phyloP scores from a whole-genome alignment of 1,139 yeast species.

The Taphrina sp. region DNA sequence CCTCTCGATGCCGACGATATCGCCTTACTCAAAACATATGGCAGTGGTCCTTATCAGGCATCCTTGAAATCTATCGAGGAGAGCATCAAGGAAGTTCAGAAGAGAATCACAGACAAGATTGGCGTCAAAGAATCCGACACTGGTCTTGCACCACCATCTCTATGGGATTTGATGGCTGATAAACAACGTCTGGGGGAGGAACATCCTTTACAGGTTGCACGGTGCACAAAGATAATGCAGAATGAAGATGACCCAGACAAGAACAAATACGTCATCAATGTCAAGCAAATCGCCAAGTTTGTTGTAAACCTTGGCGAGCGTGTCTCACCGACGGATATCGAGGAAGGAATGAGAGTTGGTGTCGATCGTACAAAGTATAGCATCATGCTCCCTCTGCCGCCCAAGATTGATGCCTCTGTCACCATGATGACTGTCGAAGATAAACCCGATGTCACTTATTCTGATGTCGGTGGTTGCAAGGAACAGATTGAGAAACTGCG shows the following conservation, averaged over 20 bases:
- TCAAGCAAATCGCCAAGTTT: conserved; percentile 96
- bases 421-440: conserved; percentile 99
- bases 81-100: conserved; percentile 78
- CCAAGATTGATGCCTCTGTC: conserved; percentile 93
- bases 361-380: conserved; percentile 96
- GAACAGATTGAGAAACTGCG: conserved; percentile 95
- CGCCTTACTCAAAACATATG: conserved; percentile 92
- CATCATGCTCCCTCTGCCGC: conserved; percentile 94
- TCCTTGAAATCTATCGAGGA: conserved; percentile 76
- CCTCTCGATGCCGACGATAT: conserved; percentile 96
- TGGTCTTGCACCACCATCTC: conserved; percentile 89
- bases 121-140: conserved; percentile 84
- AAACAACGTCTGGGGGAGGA: conserved; percentile 89
- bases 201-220: conserved; percentile 95
- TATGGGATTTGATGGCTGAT: conserved; percentile 98
- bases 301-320: conserved; percentile 92
- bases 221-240: conserved; percentile 96
- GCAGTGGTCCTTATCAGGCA: conserved; percentile 92
- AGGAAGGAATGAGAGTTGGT: conserved; percentile 99
- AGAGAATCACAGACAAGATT: conserved; percentile 85
- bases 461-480: conserved; percentile 96
- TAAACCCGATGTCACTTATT: conserved; percentile 80
- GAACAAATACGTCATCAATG: conserved; percentile 89
- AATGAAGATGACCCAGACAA: conserved; percentile 62
- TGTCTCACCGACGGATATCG: conserved; percentile 97